Evolutionary conservation across 1,284 basidiomycete species (phyloP), one percentile per base, ranked within the genome.

Genomic region (Cystobasidium pallidum): DNA sequence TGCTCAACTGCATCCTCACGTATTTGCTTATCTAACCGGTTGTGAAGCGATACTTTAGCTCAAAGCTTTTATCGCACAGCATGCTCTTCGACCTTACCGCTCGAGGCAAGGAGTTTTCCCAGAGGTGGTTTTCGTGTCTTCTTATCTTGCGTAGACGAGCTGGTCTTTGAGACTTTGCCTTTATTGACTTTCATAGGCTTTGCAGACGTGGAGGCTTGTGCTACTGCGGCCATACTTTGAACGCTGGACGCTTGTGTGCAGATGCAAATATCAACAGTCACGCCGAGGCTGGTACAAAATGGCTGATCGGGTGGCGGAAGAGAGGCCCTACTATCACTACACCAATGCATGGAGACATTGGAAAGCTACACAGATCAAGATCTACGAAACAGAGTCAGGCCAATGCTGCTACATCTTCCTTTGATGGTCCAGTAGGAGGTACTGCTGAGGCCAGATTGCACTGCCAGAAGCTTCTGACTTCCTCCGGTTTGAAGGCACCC

Each of bases 381-480:
- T 13, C 10, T 8, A 4, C 3, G 30, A 32, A 57, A 19, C 30
- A 7, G 28, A 34, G 24, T 36, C n/a, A 80, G 19, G 75, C 74
- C 28, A 65, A 79, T 28, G 24, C 24, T 7, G 26, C 41, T 4
- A 80, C 41, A 55, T 80, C 79, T 28, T 76, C 75, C 15, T 43
- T 61, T 19, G 70, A 59, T 1, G 80, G 80, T 7, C 79, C 78
- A 0, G 45, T 45, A 1, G 78, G 77, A 0, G 73, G 55, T 6
- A 73, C 76, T 19, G 67, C 75, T 17, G 78, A 75, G 0, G 80
- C 80, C 17, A 81, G 67, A 73, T 81, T 81, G 75, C 79, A 81
- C 74, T 81, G 80, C 75, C 77, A 78, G 75, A 79, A 77, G 0
- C 76, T 75, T 6, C 78, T 66, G 58, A 74, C 74, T 65, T 80